Conservation (phyloP, 768 basidiomycete species). For the Strobilomyces confusus region DNA sequence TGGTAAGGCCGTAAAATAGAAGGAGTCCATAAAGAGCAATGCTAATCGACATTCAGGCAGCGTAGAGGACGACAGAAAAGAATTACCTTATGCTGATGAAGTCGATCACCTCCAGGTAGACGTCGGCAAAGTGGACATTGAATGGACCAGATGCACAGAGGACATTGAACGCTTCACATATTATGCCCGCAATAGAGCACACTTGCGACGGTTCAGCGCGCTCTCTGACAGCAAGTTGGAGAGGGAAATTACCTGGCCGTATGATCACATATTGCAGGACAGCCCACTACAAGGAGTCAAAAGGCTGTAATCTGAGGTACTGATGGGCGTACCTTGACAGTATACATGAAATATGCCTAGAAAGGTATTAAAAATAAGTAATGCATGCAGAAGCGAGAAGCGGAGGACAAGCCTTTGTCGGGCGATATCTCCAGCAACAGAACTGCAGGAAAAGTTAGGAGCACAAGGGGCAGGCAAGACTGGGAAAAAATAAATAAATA, state of each 20-base stretch:
- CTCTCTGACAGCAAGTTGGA: background rate
- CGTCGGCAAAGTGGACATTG: constrained; percentile 56
- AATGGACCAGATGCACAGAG: constrained; percentile 65
- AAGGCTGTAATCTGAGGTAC: background rate
- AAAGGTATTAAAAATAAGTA: constrained; percentile 7
- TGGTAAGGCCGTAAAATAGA: constrained; percentile 77
- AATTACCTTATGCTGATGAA: constrained; percentile 77
- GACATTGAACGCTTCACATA: constrained; percentile 65
- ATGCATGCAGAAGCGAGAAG: background rate
- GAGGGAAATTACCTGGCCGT: constrained; percentile 41
- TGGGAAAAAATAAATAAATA: constrained; percentile 28
- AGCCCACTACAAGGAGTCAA: constrained; percentile 52
- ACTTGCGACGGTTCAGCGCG: constrained; percentile 13
- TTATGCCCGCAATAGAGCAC: constrained; percentile 67
- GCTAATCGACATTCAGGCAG: constrained; percentile 33
- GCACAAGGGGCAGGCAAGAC: background rate
- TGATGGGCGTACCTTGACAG: constrained; percentile 58
- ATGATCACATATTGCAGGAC: constrained; percentile 88
- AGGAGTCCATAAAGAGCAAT: constrained; percentile 84
- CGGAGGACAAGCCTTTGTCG: constrained; percentile 55
- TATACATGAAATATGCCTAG: constrained; percentile 85
- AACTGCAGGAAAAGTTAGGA: constrained; percentile 42
- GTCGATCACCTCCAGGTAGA: constrained; percentile 70
- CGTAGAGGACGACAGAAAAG: background rate
- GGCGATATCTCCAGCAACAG: constrained; percentile 77